Conservation (phyloP, 23 red algal genomes). For the Cyanidium caldarium region DNA sequence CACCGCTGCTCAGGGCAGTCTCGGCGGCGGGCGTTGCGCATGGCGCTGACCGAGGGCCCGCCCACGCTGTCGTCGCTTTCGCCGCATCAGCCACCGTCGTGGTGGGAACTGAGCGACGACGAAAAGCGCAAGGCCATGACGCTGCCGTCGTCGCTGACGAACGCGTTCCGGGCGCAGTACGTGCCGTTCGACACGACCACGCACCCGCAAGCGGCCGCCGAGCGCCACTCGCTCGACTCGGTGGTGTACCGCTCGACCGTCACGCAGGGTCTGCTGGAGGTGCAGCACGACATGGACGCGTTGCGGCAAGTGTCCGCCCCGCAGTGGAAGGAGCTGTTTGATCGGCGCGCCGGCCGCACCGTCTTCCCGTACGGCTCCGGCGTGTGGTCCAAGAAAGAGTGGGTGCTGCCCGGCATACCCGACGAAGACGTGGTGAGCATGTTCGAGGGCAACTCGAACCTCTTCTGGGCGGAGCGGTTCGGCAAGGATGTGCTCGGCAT, state of each 20-base stretch:
- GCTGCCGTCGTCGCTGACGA: conserved; percentile 12
- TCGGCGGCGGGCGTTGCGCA: too few species aligned
- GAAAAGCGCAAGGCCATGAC: conserved; percentile 64
- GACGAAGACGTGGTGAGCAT: conserved; percentile 92
- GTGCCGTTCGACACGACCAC: conserved; percentile 57
- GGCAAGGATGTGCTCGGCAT: conserved; percentile 82
- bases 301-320: conserved; percentile 27
- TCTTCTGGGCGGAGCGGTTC: conserved; percentile 99
- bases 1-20: too few species aligned
- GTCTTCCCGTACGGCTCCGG: conserved; percentile 97
- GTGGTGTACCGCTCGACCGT: conserved; percentile 68
- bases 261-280: conserved; percentile 69
- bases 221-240: conserved; percentile 38
- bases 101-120: conserved; percentile 24
- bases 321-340: conserved; percentile 93
- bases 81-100: too few species aligned
- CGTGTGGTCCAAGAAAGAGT: conserved; percentile 99
- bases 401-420: conserved; percentile 83
- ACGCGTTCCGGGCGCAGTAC: conserved; percentile 52
- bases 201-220: background rate
- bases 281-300: conserved; percentile 96
- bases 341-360: conserved; percentile 74
- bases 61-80: too few species aligned
- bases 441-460: conserved; percentile 98
- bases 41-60: too few species aligned